Conservation (phyloP, 2,329 filamentous ascomycete species). For the Pestalotiopsis fici region DNA sequence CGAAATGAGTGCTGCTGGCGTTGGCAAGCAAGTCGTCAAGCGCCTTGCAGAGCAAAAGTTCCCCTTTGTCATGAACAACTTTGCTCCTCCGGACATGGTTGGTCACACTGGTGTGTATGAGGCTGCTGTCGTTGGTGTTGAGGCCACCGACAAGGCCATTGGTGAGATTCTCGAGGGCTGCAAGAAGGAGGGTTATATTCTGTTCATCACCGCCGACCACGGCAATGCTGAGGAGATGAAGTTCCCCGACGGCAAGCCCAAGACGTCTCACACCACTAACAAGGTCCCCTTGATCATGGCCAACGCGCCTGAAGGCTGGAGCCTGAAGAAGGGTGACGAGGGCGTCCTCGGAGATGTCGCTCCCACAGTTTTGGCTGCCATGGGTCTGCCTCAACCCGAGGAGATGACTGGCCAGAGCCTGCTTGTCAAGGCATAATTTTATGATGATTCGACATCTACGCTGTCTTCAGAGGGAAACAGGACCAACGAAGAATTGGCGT, state of each 20-base stretch:
- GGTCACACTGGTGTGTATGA: constrained; percentile 98
- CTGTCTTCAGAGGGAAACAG: neutral
- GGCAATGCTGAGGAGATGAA: constrained; percentile 99
- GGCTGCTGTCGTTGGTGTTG: constrained; percentile 81
- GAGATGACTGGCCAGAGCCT: constrained; percentile 91
- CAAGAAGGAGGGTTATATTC: constrained; percentile 88
- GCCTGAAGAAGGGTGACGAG: constrained; percentile 72
- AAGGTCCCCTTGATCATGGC: constrained; percentile 98
- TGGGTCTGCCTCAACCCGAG: constrained; percentile 87
- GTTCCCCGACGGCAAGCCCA: constrained; percentile 90
- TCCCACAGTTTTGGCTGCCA: constrained; percentile 85
- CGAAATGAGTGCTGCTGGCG: constrained; percentile 91
- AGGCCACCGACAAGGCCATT: constrained; percentile 91
- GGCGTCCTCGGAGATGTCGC: constrained; percentile 97
- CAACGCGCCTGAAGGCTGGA: constrained; percentile 89
- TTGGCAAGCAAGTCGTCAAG: constrained; percentile 88
- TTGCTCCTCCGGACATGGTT: constrained; percentile 98
- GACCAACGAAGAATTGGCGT: neutral
- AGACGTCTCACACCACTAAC: constrained; percentile 97
- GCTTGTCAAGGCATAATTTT: constrained; percentile 68
- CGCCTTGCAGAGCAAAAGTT: constrained; percentile 82
- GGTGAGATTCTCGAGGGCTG: constrained; percentile 89
- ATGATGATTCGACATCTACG: neutral
- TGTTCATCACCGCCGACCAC: constrained; percentile 96
- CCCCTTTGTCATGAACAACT: constrained; percentile 99